Conservation (phyloP, 73 alveolate genomes). For the Paramecium biaurelia region DNA sequence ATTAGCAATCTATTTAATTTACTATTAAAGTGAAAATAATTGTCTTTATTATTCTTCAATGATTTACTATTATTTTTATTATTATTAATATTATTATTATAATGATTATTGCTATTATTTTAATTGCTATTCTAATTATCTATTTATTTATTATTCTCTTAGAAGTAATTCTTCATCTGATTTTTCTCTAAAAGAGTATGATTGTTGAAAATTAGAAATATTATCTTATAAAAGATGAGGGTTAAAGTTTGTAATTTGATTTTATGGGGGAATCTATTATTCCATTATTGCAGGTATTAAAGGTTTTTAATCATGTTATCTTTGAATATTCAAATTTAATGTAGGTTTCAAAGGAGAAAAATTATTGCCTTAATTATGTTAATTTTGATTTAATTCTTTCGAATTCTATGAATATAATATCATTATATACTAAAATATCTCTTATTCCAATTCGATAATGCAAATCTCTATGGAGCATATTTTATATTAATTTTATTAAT, state of each 20-base stretch:
- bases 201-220: background rate
- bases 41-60: background rate
- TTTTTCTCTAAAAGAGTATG: background rate
- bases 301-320: background rate
- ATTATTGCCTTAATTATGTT: background rate
- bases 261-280: background rate
- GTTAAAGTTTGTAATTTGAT: background rate
- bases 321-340: background rate
- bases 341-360: background rate
- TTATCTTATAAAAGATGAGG: background rate
- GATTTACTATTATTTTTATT: background rate
- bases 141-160: background rate
- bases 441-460: background rate
- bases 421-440: constrained; percentile 8
- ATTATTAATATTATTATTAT: background rate
- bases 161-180: background rate
- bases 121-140: background rate
- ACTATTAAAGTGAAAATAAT: background rate
- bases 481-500: background rate
- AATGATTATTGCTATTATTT: background rate
- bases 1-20: background rate
- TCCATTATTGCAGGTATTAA: background rate
- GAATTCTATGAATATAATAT: background rate
- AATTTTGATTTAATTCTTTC: background rate
- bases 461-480: background rate